Evolutionary conservation across 2,329 filamentous ascomycete species (phyloP), one percentile per base, ranked within the genome.

Genomic region (Fusarium acutatum): DNA sequence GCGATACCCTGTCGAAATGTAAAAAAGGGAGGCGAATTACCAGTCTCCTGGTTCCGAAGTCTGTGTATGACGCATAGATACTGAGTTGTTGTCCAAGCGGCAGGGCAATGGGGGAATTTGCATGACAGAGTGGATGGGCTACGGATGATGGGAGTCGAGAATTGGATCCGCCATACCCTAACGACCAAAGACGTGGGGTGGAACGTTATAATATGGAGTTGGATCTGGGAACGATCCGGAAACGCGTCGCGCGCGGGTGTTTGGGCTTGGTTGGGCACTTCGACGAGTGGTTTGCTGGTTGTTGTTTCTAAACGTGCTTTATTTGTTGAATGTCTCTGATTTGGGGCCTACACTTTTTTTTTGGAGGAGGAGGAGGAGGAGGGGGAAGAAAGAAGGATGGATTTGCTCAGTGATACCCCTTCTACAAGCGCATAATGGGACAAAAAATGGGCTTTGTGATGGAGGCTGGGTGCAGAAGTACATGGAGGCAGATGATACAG

Each of bases 171-270:
- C 46, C 67, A 63, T 58, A 54, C 30, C 60, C 46, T 50, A 56
- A 61, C 35, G 46, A 65, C 62, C 37, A 52, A 50, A 71, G 43
- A 67, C 60, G 57, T 72, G 60, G 41, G 49, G 54, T 43, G 58
- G 24, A 60, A 54, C 54, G 46, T 49, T 53, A 34, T 60, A 63
- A 67, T 71, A 67, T 41, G 56, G 58, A 66, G 50, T 74, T 69
- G 64, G 72, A 70, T 75, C 68, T 63, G 56, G 68, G 64, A 72
- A 72, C 26, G 72, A 65, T 75, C 68, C 60, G 44, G 60, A 72
- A 64, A 64, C 40, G 71, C 62, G 62, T 53, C 63, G 71, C 62
- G 62, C 50, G n/a, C 54, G 35, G 72, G 72, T 71, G 72, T 74
- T 71, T 73, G 53, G 66, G 46, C 66, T 67, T 70, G 64, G 57